Conservation (phyloP, 805 yeast species). For the Wickerhamiella nectarea region DNA sequence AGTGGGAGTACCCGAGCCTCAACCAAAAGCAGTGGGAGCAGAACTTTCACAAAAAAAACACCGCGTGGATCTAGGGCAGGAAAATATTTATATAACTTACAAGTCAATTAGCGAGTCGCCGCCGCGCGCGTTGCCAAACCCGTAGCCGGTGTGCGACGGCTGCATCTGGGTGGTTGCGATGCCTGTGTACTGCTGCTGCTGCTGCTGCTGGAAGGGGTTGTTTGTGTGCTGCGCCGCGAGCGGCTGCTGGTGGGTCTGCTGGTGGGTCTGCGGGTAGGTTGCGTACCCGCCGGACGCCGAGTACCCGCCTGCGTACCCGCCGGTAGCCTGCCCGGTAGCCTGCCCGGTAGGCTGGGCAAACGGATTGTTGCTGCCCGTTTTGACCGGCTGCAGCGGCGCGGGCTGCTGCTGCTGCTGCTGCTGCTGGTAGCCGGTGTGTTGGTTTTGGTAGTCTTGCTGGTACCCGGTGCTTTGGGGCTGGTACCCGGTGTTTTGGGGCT, state of each 20-base stretch:
- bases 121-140: conserved; percentile 64
- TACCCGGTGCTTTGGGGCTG: conserved; percentile 2
- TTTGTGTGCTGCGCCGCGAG: conserved; percentile 16
- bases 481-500: background rate
- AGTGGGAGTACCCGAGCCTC: conserved; percentile 3
- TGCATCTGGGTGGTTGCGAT: conserved; percentile 51
- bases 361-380: conserved; percentile 68
- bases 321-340: conserved; percentile 15
- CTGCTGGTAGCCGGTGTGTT: too few species aligned
- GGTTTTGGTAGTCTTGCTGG: background rate
- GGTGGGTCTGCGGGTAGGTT: background rate
- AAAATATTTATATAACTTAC: conserved; percentile 5
- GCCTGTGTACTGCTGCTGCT: conserved; percentile 55
- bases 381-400: conserved; percentile 36
- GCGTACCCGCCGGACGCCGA: background rate
- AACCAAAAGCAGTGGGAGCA: background rate
- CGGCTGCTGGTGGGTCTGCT: background rate
- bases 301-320: conserved; percentile 11
- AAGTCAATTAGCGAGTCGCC: conserved; percentile 7
- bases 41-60: background rate
- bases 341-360: conserved; percentile 39
- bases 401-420: background rate
- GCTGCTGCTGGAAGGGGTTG: conserved; percentile 52
- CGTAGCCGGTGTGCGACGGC: conserved; percentile 85
- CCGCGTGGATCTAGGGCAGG: background rate